Evolutionary conservation across 225 moss, liverwort and hornwort species (phyloP), one percentile per base, ranked within the genome.

Genomic region (Polytrichum formosum): DNA sequence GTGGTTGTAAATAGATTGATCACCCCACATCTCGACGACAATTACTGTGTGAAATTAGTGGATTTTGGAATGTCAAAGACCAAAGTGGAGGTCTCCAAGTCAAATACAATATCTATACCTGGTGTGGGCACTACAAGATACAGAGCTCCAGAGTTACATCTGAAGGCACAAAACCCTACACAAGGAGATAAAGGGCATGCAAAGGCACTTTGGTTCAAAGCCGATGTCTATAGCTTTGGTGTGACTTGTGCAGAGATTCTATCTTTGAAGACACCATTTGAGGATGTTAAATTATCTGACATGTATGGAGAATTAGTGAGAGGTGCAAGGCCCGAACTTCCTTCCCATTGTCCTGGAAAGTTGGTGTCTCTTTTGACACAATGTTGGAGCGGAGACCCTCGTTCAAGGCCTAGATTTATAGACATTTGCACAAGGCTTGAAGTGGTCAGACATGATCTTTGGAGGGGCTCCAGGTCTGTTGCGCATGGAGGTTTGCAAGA

Each of bases 21-120:
- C 8, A 21, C 20, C 22, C 23, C 53, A 46, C 67, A n/a, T 53
- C 33, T 6, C 3, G 6, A 10, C 13, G 33, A 54, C 13, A 17
- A 23, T 2, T 63, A 64, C 4, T 64, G 55, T 56, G 65, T 65
- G 73, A 55, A 73, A 21, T 56, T 73, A 56, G 29, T 64, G 1
- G 73, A 73, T 55, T 73, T 73, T 28, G 65, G 73, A 1, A 73
- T 72, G 64, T 72, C 72, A 4, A 72, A 55, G 72, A 65, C 72
- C 1, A 26, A 26, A 23, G 30, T 28, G 28, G 28, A 28, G 28
- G 28, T 28, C 5, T 28, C 28, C 28, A 28, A 28, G 28, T 28
- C 28, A 28, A 28, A 28, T 28, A 28, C 28, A 28, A 28, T 28
- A 28, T 28, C 28, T 28, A 28, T 5, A 28, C 28, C 28, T 28